Conservation (phyloP, 2,329 filamentous ascomycete genomes). For the Curvularia sp. region DNA sequence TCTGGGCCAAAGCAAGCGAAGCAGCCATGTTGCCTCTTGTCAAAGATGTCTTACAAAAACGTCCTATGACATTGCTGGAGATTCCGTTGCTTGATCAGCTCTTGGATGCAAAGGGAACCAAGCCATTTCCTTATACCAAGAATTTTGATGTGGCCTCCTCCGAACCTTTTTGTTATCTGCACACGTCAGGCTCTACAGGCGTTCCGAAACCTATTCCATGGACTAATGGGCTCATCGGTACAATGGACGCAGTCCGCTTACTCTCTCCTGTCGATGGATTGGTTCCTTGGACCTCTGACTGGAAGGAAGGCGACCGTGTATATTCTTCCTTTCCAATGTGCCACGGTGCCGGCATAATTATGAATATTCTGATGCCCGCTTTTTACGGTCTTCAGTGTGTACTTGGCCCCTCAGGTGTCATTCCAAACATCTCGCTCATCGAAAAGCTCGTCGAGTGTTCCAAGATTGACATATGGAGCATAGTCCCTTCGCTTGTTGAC, state of each 20-base stretch:
- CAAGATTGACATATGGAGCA: conserved; percentile 40
- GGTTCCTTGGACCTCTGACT: conserved; percentile 30
- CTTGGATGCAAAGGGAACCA: conserved; percentile 14
- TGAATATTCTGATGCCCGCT: conserved; percentile 52
- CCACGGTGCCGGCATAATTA: conserved; percentile 51
- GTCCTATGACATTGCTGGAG: conserved; percentile 23
- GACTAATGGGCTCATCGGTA: conserved; percentile 45
- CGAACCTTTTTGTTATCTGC: conserved; percentile 41
- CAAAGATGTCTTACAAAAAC: conserved; percentile 15
- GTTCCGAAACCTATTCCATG: conserved; percentile 47
- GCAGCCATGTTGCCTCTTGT: conserved; percentile 16
- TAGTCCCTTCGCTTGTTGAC: conserved; percentile 36
- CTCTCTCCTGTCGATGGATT: conserved; percentile 41
- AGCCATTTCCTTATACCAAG: conserved; percentile 25
- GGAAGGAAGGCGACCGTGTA: conserved; percentile 32
- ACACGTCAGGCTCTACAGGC: conserved; percentile 50
- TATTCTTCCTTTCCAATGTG: conserved; percentile 51
- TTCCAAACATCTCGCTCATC: conserved; percentile 50
- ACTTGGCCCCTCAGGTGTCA: conserved; percentile 46
- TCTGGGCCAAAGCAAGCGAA: conserved; percentile 26
- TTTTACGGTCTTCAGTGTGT: conserved; percentile 50
- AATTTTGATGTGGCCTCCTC: conserved; percentile 30
- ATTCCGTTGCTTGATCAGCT: conserved; percentile 26
- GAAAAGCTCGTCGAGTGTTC: conserved; percentile 44
- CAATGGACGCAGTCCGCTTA: conserved; percentile 51